These are phyloP conservation scores for Elaeagnus macrophylla DNA, from an alignment of 306 rosid species.

Conservation along the genomic window DNA sequence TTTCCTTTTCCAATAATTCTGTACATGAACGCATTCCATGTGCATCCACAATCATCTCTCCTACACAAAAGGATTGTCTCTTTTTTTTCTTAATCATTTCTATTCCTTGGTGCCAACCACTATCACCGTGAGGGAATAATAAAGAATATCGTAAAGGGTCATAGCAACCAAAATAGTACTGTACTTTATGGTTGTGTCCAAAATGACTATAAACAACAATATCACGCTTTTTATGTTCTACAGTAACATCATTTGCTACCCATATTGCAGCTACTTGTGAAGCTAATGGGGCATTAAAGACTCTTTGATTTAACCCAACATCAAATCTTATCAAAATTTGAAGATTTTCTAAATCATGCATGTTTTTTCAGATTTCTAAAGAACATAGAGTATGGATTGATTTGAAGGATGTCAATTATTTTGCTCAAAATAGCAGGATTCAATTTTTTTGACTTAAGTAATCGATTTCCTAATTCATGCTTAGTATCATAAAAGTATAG, in stretches of 20 bases:
- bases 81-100: neutral
- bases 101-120: slow-evolving; percentile 5
- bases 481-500: neutral
- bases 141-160: too few species aligned
- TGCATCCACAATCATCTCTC: neutral
- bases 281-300: neutral
- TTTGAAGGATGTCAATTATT: neutral
- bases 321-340: neutral
- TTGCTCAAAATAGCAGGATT: neutral
- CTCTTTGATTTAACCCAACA: neutral
- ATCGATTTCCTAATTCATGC: neutral
- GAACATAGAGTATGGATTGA: neutral
- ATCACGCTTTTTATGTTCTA: neutral
- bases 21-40: too few species aligned
- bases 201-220: neutral
- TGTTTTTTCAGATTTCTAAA: neutral
- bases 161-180: slow-evolving; percentile 1
- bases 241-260: neutral
- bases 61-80: neutral
- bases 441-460: neutral
- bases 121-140: neutral
- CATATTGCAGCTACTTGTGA: neutral
- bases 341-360: neutral
- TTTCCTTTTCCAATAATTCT: neutral
- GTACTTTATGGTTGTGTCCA: neutral